phyloP scores from a whole-genome alignment of 1,284 basidiomycete species.

The Bondarzewia mesenterica region DNA sequence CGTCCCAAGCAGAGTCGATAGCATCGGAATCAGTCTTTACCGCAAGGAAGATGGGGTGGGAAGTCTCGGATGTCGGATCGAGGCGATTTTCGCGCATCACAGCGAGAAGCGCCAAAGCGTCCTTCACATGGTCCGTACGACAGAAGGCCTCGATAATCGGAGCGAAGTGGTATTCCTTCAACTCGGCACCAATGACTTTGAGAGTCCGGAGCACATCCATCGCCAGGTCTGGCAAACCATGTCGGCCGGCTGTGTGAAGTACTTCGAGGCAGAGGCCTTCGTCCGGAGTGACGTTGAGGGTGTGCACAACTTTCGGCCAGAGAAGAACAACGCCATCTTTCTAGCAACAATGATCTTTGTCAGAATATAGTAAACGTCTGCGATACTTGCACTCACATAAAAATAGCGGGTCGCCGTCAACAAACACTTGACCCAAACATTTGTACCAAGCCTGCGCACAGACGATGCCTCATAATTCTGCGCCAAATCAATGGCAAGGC shows the following conservation, averaged over 20 bases:
- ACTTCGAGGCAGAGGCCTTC: constrained; percentile 68
- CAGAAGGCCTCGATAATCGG: constrained; percentile 61
- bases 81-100: constrained; percentile 47
- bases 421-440: constrained; percentile 54
- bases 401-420: constrained; percentile 45
- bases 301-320: constrained; percentile 55
- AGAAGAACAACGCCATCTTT: constrained; percentile 53
- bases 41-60: constrained; percentile 40
- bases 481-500: constrained; percentile 64
- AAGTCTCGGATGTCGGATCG: constrained; percentile 36
- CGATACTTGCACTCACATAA: constrained; percentile 42
- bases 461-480: constrained; percentile 47
- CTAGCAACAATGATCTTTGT: constrained; percentile 28
- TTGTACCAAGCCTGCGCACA: constrained; percentile 40
- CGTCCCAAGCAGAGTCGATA: constrained; percentile 59
- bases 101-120: constrained; percentile 48
- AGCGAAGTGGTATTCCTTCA: constrained; percentile 65
- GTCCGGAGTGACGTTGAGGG: constrained; percentile 50
- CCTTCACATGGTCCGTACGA: constrained; percentile 40
- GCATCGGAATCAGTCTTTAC: constrained; percentile 41
- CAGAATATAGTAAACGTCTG: not conserved
- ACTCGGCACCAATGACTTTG: constrained; percentile 13
- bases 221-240: constrained; percentile 64
- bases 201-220: constrained; percentile 53
- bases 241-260: constrained; percentile 65